Base-by-base conservation (phyloP, 1,284 basidiomycete species). In the Vanrija humicola region DNA sequence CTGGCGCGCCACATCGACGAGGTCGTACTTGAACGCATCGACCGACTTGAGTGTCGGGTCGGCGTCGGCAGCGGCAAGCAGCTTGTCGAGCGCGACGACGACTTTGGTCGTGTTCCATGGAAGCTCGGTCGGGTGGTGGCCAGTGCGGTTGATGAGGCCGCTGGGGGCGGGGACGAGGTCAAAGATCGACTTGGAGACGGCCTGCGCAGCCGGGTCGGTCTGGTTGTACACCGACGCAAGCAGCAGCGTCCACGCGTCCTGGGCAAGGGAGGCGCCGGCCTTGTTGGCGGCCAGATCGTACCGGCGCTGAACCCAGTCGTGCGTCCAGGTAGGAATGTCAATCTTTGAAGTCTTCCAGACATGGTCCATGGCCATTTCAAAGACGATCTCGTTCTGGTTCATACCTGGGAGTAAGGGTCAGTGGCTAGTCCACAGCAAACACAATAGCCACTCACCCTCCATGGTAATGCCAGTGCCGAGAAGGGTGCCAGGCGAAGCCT, bases 351-450 rank as follows among this genome's bases (percentile, higher is more conserved):
- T 48, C 6, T 73, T 77, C 79, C 79, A 80, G 0, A 77, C 78
- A 52, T 78, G 75, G 62, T 80, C 78, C 43, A 79, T 72, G 3
- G 79, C 67, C n/a, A 79, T 59, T 44, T 79, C 77, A 52, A 79
- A 80, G 15, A 79, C 65, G 46, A 79, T 71, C 65, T 80, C 79
- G 60, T 80, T 80, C 14, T 79, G 77, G 55, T 80, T 79, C 49
- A 78, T 68, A 14, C 79, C 34, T 77, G 79, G 78, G 21, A 23
- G 80, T 0, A 77, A 77, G 78, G 74, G 62, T 80, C 78, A 43
- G 79, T 72, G 3, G 79, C 67, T 16, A 78, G 59, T 44, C 79
- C 79, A 80, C 12, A 79, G 65, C 45, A 79, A 70, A 64, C 80
- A 79, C 59, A 80, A 79, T 12, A 79, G 77, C 54, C 80, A 79